Evolutionary conservation across 352 stramenopile species (phyloP), one percentile per base, ranked within the genome.

Genomic region (Globisporangium nunn): DNA sequence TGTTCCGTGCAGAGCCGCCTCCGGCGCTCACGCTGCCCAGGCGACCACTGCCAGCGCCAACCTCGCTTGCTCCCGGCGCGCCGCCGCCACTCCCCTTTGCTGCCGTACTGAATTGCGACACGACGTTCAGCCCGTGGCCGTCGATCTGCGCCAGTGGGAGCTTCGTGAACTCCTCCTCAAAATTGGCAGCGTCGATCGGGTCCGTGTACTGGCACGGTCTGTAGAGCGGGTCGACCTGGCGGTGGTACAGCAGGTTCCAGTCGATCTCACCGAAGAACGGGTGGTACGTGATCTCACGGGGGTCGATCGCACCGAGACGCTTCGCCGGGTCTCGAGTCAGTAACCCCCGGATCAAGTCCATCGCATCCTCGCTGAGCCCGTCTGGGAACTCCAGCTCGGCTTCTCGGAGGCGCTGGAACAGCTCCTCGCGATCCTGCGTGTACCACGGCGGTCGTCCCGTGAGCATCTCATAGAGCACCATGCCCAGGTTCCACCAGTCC

Each of bases 251-350:
- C 65, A 80, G 48, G 35, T 89, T 88, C 83, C 83, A 93, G 64
- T 90, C 75, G 50, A 93, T 87, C 23, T 88, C 78, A 23, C 68
- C 67, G 60, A 91, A 93, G 64, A 93, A 93, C 11, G 83, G 74
- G 59, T 93, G 83, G 54, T 88, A 86, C 43, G 81, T 88, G 57
- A 93, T 85, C 59, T 91, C 81, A 50, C 77, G 74, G 39, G 79
- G 77, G 52, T 88, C 79, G 37, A 84, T 80, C 33, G 83, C 78
- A 23, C 96, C 96, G 14, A 99, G 75, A 10, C 96, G 86, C 68
- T 90, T 87, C 31, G 83, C 78, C 52, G 94, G 91, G 51, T 98
- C 86, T 56, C 97, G 95, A 40, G 83, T 91, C 1, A 99, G 77
- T 37, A 99, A 63, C 2, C 83, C 83, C 49, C 87, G 76, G 59